Conservation (phyloP, 257 asterid genomes). For the Ophiorrhiza pumila region DNA sequence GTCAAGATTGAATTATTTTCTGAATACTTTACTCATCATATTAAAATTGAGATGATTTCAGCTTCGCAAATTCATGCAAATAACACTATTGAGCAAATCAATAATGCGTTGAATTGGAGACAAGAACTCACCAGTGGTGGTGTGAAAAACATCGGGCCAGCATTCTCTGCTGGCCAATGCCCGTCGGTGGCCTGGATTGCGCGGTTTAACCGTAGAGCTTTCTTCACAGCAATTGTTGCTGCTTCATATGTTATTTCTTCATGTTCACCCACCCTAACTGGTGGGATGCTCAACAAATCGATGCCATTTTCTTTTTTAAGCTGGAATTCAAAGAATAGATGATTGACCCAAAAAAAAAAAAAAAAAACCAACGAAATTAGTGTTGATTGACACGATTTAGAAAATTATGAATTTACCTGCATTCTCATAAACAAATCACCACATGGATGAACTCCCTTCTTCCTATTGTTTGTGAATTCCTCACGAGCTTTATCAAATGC, state of each 20-base stretch:
- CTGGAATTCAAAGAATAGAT: neutral
- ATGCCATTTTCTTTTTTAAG: slow-evolving; percentile 17
- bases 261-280: slow-evolving; percentile 40
- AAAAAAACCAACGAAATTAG: too few relatives aligned
- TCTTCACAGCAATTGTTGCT: slow-evolving; percentile 52
- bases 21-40: too few relatives aligned
- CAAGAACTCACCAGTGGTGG: slow-evolving; percentile 41
- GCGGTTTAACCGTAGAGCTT: slow-evolving; percentile 54
- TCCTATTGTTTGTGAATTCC: slow-evolving; percentile 13
- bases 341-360: too few relatives aligned
- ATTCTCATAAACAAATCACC: slow-evolving; percentile 34
- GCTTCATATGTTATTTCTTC: slow-evolving; percentile 51
- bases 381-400: too few relatives aligned
- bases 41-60: too few relatives aligned
- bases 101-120: too few relatives aligned
- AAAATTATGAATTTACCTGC: slow-evolving; percentile 25
- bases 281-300: slow-evolving; percentile 34
- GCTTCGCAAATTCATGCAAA: too few relatives aligned
- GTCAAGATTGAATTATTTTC: too few relatives aligned
- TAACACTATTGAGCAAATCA: too few relatives aligned
- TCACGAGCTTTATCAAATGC: slow-evolving; percentile 24
- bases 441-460: slow-evolving; percentile 27
- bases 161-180: slow-evolving; percentile 79
- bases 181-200: slow-evolving; percentile 79
- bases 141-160: slow-evolving; percentile 67